Percentiles rank a stretch among this genome's conserved stretches.
Evolutionary conservation across 106 monocot species (phyloP).

Genomic region (Allium fistulosum): DNA sequence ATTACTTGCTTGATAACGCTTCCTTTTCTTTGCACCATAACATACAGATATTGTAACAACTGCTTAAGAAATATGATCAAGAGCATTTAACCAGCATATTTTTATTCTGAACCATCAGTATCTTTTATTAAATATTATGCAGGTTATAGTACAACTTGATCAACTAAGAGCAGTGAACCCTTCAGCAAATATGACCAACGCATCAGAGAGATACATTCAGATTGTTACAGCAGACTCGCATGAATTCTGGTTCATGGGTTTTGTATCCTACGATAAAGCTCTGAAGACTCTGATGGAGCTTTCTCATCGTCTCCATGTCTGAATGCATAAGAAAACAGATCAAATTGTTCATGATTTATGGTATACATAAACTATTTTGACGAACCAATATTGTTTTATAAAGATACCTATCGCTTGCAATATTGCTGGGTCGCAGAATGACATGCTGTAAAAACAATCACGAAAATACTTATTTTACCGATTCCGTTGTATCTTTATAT

Average conservation of each 20-base stretch:
- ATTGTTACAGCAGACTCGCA: slow-evolving; percentile 26
- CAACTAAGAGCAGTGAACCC: slow-evolving; percentile 4
- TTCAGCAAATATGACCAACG: not conserved
- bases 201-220: slow-evolving; percentile 4
- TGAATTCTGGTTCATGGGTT: slow-evolving; percentile 96
- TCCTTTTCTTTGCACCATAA: not conserved
- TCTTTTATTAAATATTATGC: not conserved
- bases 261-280: slow-evolving; percentile 82
- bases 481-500: not conserved
- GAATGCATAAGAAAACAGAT: not conserved
- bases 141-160: slow-evolving; percentile 5
- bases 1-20: too few species aligned
- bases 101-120: not conserved
- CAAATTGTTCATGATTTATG: not conserved
- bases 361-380: not conserved
- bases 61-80: not conserved
- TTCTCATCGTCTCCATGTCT: slow-evolving; percentile 8
- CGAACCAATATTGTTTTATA: not conserved
- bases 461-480: not conserved
- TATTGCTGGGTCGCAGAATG: slow-evolving; percentile 25
- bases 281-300: slow-evolving; percentile 54
- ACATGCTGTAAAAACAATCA: slow-evolving; percentile 39
- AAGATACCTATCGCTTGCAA: slow-evolving; percentile 3
- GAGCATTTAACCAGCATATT: not conserved
- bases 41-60: not conserved